These are phyloP conservation scores for Phyllosticta ampelicida DNA, from an alignment of 2,329 filamentous ascomycete genomes.

Conservation along the genomic window DNA sequence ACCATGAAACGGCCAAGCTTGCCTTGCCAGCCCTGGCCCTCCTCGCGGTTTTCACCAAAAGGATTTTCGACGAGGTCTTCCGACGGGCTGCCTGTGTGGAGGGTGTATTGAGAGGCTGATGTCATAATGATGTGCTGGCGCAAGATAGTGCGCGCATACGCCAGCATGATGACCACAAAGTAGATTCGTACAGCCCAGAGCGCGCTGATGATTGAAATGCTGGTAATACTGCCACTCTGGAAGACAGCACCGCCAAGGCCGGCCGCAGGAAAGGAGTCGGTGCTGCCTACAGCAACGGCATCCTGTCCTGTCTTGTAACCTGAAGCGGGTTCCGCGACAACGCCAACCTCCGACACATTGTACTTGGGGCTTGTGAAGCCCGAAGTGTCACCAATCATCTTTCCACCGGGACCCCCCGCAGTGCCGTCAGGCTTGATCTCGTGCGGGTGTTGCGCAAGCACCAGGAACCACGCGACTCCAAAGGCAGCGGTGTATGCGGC, in stretches of 20 bases:
- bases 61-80: constrained; percentile 50
- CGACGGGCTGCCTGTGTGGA: constrained; percentile 9
- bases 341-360: constrained; percentile 48
- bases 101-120: constrained; percentile 12
- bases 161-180: constrained; percentile 73
- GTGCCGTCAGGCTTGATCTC: constrained; percentile 25
- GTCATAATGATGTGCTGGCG: constrained; percentile 51
- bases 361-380: constrained; percentile 55
- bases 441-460: constrained; percentile 49
- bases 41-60: constrained; percentile 58
- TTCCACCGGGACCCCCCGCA: constrained; percentile 36
- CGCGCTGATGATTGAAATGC: constrained; percentile 62
- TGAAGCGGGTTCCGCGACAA: constrained; percentile 38
- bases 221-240: constrained; percentile 58
- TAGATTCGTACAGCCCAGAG: constrained; percentile 72
- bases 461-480: constrained; percentile 74
- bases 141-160: constrained; percentile 68
- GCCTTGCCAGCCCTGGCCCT: constrained; percentile 70
- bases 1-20: constrained; percentile 72
- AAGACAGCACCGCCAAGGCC: constrained; percentile 54
- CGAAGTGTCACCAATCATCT: constrained; percentile 50
- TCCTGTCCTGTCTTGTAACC: constrained; percentile 41
- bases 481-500: constrained; percentile 73
- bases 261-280: constrained; percentile 23
- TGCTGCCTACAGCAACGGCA: constrained; percentile 37